Evolutionary conservation across 2,329 filamentous ascomycete genomes (phyloP), one percentile per base, ranked within the genome.

Genomic region (Pseudogymnoascus sp.): DNA sequence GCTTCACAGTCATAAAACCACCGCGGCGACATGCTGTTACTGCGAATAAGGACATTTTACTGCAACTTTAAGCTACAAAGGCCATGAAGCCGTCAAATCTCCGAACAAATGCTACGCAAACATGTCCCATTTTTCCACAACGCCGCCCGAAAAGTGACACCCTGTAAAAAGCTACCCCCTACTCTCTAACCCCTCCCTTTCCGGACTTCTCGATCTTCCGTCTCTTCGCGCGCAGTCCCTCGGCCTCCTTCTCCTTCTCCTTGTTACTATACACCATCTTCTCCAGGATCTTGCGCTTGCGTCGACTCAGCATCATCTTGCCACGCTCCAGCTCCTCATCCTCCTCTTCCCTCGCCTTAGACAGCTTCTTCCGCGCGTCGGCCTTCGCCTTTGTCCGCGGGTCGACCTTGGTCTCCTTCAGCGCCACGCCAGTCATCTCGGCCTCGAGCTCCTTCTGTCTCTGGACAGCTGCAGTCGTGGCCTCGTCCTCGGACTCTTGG

Each of bases 271-370:
- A 96, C 73, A 92, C 83, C 91, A 99, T 99, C 81, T 97, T 95
- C 81, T 97, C 95, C 69, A 93, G 89, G 72, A 97, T 80, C 86
- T 97, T 97, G 72, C 95, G 84, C 86, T 97, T 99, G 85, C 96
- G 95, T 77, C 96, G 90, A 76, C 89, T 90, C 81, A 97, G 87
- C 95, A 99, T 99, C 80, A 96, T 95, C 85, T 96, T 97, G 75
- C 91, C 88, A 67, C 93, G 84, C 76, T 96, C 92, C 64, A 96
- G 77, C 71, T 97, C 93, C 76, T 97, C 95, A 3, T 89, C 87
- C 73, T 95, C 90, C 71, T 86, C 82, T 65, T 86, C 84, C 37
- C 86, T 84, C 77, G 90, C 87, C 79, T 88, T 88, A 69, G 84
- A 82, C 31, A 87, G 79, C 70, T 85, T 85, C 73, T 90, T 89